Base-by-base conservation (phyloP, 176 grass and related monocot genomes). In the Themeda triandra region DNA sequence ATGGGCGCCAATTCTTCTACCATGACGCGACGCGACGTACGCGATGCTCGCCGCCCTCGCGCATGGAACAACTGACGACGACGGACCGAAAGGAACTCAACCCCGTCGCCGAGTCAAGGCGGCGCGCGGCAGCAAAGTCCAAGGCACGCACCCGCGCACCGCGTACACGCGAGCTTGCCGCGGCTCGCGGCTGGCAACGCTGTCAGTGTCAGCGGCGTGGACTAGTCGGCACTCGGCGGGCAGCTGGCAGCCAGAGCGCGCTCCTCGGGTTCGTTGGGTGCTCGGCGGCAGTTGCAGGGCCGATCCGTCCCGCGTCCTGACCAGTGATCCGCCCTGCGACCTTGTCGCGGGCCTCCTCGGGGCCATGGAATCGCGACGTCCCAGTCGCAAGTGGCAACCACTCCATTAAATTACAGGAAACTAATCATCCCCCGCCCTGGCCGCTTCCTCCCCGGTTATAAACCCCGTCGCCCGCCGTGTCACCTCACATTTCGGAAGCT, bases 291-390 rank as follows among this genome's bases (percentile, higher is more conserved):
- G 56, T 10, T 25, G 46, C 46, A n/a, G n/a, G n/a, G n/a, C n/a
- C n/a, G n/a, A 51, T 24, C 60, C 25, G 13, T 37, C 23, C 28
- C 17, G 24, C 28, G 29, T 30, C 78, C 64, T 14, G 4, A 30
- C 13, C 19, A 27, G 79, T 45, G 37, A 4, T 19, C 37, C 40
- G 2, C 10, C 9, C 28, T 21, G 82, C 60, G 82, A 90, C 83
- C 54, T 15, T 65, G 83, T 90, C 88, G 41, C 73, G 6, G 2
- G 69, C 69, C 30, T 15, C n/a, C 62, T 62, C 36, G 77, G 17
- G 5, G 37, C 30, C 82, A 69, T 36, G 82, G 77, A 25, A 81
- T 51, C 77, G 82, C 79, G 74, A 78, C 79, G 88, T 72, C 88
- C 53, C 31, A 82, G 41, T 19, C 1, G 31, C 45, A 46, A 75